Evolutionary conservation across 2,329 filamentous ascomycete genomes (phyloP), one percentile per base, ranked within the genome.

Genomic region (Pseudophaeomoniella oleicola): DNA sequence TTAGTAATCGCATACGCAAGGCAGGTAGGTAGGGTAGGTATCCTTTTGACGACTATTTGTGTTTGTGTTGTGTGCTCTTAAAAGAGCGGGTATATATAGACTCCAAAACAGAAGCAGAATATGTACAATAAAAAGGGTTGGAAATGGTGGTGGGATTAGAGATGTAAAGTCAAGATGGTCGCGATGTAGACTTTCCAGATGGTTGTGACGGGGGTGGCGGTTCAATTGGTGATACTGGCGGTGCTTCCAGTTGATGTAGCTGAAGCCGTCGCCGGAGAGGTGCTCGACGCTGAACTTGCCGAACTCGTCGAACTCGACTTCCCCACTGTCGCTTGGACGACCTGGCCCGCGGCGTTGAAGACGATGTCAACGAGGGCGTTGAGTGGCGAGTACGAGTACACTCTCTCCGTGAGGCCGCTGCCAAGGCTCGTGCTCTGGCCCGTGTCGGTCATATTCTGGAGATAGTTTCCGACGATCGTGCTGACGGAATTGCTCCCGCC

Each of bases 401-500:
- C 66, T 54, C 67, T 72, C 49, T 72, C 62, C 4, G 59, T 58
- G 16, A 45, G 39, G 10, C 44, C 44, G 29, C 37, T 39, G n/a
- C 34, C 39, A 5, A 45, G 35, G 3, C 35, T 38, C 37, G 43
- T 17, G 29, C 30, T 39, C 17, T 45, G 32, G 22, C 50, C 45
- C 34, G 64, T 64, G 40, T 60, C 56, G 4, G 71, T 76, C 72
- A 78, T 76, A 52, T 75, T 75, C 39, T 58, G 57, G 46, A 64
- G 48, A 50, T 64, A 77, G 46, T 72, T 69, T 35, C 72, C 73
- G 4, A 76, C 69, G 40, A 77, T 74, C 14, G 55, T 58, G 39
- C 60, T 65, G 1, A 72, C 67, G n/a, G n/a, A n/a, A 6, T 9
- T 6, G 22, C 9, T 27, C n/a, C 22, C 22, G n/a, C 9, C 22